Conservation (phyloP, 2,329 filamentous ascomycete species). For the Aspergillus spinulosporus region DNA sequence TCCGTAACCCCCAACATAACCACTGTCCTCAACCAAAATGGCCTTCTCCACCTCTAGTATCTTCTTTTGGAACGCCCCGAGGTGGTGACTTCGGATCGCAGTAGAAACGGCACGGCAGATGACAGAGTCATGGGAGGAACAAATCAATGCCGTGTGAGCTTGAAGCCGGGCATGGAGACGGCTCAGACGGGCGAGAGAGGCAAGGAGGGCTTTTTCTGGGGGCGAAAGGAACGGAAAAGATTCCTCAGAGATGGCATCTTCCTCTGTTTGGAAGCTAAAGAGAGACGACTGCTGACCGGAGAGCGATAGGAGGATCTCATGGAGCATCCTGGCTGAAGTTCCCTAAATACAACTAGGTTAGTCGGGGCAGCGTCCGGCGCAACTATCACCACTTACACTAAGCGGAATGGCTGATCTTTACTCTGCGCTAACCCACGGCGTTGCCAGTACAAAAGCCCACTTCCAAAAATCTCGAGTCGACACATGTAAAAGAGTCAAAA, state of each 20-base stretch:
- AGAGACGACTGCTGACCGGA: constrained; percentile 91
- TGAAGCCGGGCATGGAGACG: constrained; percentile 74
- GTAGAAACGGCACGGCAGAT: constrained; percentile 86
- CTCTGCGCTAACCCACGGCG: constrained; percentile 30
- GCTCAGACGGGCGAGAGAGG: constrained; percentile 73
- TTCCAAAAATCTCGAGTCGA: constrained; percentile 48
- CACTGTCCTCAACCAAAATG: constrained; percentile 74
- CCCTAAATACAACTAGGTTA: constrained; percentile 19
- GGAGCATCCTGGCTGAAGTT: constrained; percentile 68
- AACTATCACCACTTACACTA: constrained; percentile 14
- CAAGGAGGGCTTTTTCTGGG: constrained; percentile 78
- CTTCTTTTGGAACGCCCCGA: constrained; percentile 77
- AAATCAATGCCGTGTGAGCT: constrained; percentile 65
- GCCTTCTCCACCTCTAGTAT: constrained; percentile 79
- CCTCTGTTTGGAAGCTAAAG: constrained; percentile 59
- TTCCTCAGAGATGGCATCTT: constrained; percentile 52
- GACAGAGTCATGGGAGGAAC: constrained; percentile 70
- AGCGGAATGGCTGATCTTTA: constrained; percentile 30
- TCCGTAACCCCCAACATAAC: constrained; percentile 83
- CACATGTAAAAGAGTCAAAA: constrained; percentile 39
- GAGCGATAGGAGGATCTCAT: constrained; percentile 96
- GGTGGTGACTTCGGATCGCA: constrained; percentile 70
- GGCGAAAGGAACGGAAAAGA: constrained; percentile 63
- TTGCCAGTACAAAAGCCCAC: constrained; percentile 46
- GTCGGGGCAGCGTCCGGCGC: neutral